phyloP scores from a whole-genome alignment of 495 filamentous ascomycete species.

The Parathielavia hyrcaniae region DNA sequence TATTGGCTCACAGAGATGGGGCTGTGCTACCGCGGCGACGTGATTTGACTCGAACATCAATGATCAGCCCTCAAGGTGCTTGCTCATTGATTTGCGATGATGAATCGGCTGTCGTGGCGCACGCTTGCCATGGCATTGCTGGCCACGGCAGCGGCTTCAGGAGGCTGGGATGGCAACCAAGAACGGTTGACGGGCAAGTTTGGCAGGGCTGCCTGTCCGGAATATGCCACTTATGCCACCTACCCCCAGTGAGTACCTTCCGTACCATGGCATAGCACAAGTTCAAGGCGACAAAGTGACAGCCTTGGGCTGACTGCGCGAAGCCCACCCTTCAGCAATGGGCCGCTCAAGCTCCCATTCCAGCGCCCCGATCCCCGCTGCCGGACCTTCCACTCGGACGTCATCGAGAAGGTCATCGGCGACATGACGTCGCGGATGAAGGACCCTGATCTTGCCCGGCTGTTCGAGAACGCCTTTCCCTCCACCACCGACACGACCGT shows the following conservation, averaged over 20 bases:
- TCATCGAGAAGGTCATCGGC: slow-evolving; percentile 80
- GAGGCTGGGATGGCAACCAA: slow-evolving; percentile 17
- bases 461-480: slow-evolving; percentile 97
- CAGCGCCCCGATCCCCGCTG: slow-evolving; percentile 77
- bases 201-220: slow-evolving; percentile 41
- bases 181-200: slow-evolving; percentile 23
- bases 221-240: slow-evolving; percentile 48
- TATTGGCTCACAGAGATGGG: background rate
- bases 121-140: slow-evolving; percentile 21
- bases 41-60: background rate
- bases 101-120: slow-evolving; percentile 14
- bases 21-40: background rate
- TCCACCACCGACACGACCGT: slow-evolving; percentile 93
- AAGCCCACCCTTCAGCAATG: slow-evolving; percentile 71
- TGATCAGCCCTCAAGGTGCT: background rate
- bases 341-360: slow-evolving; percentile 75
- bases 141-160: slow-evolving; percentile 15
- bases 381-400: slow-evolving; percentile 78
- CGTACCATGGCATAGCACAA: no score
- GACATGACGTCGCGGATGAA: slow-evolving; percentile 73
- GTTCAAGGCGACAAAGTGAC: background rate
- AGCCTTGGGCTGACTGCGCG: slow-evolving; percentile 4
- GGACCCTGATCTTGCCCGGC: slow-evolving; percentile 80
- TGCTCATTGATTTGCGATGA: background rate
- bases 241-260: slow-evolving; percentile 44